Base-by-base conservation (phyloP, 495 filamentous ascomycete species). In the Talaromyces ruber region DNA sequence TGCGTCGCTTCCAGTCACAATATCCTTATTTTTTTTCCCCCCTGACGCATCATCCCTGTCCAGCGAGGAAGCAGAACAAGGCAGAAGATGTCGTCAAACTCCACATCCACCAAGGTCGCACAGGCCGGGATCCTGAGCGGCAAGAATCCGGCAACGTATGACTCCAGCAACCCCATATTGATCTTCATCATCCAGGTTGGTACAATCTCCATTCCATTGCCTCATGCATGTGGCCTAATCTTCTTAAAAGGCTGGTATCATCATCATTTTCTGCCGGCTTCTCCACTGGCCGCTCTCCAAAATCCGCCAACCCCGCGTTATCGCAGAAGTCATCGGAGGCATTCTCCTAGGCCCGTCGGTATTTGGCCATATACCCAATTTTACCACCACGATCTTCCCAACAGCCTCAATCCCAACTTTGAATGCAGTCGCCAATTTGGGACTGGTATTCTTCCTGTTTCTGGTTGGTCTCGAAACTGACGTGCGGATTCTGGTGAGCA, bases 261-360 rank as follows among this genome's bases (percentile, higher is more conserved):
- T 98, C 68, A 89, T 98, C 69, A 84, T 95, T 58, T 85, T 97
- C 70, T 95, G 91, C 72, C 88, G 91, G 50, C 66, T 95, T 37
- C 81, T 98, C 39, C 89, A 92, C 66, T 89, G 78, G 66, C 94
- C 93, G 24, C 82, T 98, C 8, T 92, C 90, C 59, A 89, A 88
- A 68, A 76, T 97, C 52, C 88, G 89, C 60, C 93, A 98, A 70
- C 93, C 93, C 53, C 85, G 88, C 62, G 93, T 98, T 62, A 98
- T 98, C 66, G 91, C 94, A 47, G 94, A 98, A 81, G 91, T 98
- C 45, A 88, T 98, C 63, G 93, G 88, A 24, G 94, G 94, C 60
- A 92, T 98, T 67, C 69, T 98, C 5, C 80, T 98, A 8, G 94
- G 93, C 43, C 93, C 91, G 6, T 91, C 89, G 1, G 91, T 95